These are phyloP conservation scores for Rhynchosporium graminicola DNA, from an alignment of 2,329 filamentous ascomycete genomes.

Conservation along the genomic window DNA sequence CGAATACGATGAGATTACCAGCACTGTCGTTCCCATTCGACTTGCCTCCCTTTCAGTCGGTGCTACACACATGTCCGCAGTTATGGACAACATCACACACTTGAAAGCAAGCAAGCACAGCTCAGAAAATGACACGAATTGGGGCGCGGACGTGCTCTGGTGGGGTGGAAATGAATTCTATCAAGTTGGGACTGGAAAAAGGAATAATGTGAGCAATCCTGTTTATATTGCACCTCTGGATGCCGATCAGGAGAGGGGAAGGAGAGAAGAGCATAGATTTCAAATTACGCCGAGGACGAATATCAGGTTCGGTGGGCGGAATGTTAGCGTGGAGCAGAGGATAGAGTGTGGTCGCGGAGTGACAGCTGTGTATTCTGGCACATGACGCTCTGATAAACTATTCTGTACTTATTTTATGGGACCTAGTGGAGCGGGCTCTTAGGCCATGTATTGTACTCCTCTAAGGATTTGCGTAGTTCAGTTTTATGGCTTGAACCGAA, in stretches of 20 bases:
- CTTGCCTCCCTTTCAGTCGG: conserved; percentile 74
- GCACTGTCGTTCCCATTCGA: conserved; percentile 73
- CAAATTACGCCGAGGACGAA: conserved; percentile 78
- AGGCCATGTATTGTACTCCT: conserved; percentile 13
- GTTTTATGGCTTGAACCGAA: neutral
- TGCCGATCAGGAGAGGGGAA: conserved; percentile 60
- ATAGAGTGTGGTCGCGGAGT: conserved; percentile 84
- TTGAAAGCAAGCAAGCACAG: conserved; percentile 48
- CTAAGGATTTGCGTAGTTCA: neutral
- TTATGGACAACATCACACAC: conserved; percentile 79
- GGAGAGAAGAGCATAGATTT: conserved; percentile 71
- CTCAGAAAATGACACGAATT: conserved; percentile 74
- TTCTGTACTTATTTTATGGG: conserved; percentile 11
- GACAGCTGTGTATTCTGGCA: conserved; percentile 77
- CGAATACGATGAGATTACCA: conserved; percentile 79
- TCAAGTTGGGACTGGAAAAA: conserved; percentile 88
- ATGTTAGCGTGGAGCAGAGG: conserved; percentile 77
- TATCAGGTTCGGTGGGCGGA: conserved; percentile 68
- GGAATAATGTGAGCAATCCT: conserved; percentile 76
- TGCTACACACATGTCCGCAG: conserved; percentile 75
- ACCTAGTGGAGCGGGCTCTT: neutral
- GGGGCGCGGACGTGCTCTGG: conserved; percentile 84
- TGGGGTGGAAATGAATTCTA: conserved; percentile 96
- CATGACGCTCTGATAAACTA: conserved; percentile 24
- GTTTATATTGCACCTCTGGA: conserved; percentile 79